Evolutionary conservation across 2,329 filamentous ascomycete genomes (phyloP).

Genomic region (Thielaviopsis ethacetica): DNA sequence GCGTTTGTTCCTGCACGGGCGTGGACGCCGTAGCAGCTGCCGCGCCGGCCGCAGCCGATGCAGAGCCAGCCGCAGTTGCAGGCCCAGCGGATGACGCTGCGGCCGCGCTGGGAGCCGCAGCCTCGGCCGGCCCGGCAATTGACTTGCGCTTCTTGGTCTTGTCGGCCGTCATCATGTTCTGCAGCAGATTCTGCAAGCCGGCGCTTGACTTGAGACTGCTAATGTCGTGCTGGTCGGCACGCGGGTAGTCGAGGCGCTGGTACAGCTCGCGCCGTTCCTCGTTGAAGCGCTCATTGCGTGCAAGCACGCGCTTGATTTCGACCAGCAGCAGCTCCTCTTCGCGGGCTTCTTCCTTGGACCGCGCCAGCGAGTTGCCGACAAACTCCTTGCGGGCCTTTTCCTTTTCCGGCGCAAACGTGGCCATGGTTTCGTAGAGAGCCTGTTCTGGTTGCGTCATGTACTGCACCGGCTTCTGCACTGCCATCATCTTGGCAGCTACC

Average conservation of each 20-base stretch:
- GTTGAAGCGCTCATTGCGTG: constrained; percentile 71
- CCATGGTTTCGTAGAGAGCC: constrained; percentile 66
- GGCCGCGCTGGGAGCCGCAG: constrained; percentile 31
- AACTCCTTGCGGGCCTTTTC: constrained; percentile 74
- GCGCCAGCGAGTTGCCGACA: constrained; percentile 60
- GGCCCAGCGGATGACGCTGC: constrained; percentile 15
- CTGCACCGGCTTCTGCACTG: constrained; percentile 59
- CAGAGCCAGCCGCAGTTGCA: constrained; percentile 11
- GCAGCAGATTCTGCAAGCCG: constrained; percentile 63
- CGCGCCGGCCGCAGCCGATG: not conserved
- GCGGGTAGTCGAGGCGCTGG: constrained; percentile 68
- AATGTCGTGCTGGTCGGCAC: constrained; percentile 51
- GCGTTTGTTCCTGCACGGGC: not conserved
- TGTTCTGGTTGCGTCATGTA: constrained; percentile 83
- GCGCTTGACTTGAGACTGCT: constrained; percentile 64
- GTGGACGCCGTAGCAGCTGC: not conserved
- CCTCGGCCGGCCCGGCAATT: constrained; percentile 44
- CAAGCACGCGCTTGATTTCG: constrained; percentile 82
- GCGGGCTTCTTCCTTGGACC: constrained; percentile 72
- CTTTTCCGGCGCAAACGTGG: constrained; percentile 66
- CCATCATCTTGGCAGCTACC: constrained; percentile 69
- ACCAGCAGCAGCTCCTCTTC: constrained; percentile 82
- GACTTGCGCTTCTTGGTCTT: constrained; percentile 80
- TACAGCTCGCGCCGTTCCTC: constrained; percentile 80
- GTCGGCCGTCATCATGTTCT: constrained; percentile 68